Base-by-base conservation (phyloP, 495 filamentous ascomycete genomes). In the Entonaema liquescens region DNA sequence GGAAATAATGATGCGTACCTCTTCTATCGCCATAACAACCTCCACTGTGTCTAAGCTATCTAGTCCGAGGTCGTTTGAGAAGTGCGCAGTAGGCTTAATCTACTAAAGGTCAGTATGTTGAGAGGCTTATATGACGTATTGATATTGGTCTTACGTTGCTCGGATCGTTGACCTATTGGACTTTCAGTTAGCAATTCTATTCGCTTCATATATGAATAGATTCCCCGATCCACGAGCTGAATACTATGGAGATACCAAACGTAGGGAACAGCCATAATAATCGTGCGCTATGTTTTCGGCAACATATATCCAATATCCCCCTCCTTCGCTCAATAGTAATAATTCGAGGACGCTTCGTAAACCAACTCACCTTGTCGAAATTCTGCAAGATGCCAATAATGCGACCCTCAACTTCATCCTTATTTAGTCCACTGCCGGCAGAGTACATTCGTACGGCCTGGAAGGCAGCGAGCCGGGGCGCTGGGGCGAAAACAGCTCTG, bases 1-100 rank as follows among this genome's bases (percentile, higher is more conserved):
- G 40, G 19, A 19, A 44, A 15, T 21, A 19, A 9, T 38, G 25
- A 23, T 26, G 19, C 88, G 72, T 85, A 97, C 95, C 92, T 99
- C 95, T 87, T 99, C 95, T 83, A 99, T 98, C 68, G 95, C 95
- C 95, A 99, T 99, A 67, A 99, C 96, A 72, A 99, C 94, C 86
- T 99, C 95, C 59, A 99, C 95, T 55, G 94, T 97, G 79, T 99
- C 95, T 79, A 99, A 86, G 84, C 92, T 96, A 85, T 99, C 95
- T 73, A 99, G 82, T 63, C 93, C 96, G 53, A 99, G 89, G 83
- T 99, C 95, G 77, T 97, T 98, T 61, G 93, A 83, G 81, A 99
- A 99, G 88, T 98, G 93, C 29, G 95, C 91, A 44, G 82, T 84
- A 50, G 85, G 83, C 71, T 87, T 92, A 73, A 98, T 90, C 95